Percentiles rank a stretch among this genome's conserved stretches.
phyloP scores from a whole-genome alignment of 495 filamentous ascomycete genomes.

The Aspergillus taichungensis region DNA sequence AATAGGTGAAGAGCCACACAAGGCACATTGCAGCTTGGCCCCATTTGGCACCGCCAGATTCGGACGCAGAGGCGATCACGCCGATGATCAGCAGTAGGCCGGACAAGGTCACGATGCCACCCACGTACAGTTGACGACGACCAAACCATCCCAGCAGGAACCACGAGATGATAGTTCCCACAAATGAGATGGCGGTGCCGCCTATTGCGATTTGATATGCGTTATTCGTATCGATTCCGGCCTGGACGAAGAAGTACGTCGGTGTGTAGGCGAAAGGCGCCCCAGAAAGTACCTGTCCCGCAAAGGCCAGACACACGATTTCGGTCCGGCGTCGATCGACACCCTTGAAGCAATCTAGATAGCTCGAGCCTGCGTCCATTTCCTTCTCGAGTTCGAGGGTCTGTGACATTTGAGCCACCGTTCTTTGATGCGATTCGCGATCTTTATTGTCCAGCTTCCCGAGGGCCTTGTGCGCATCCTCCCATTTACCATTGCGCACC shows the following conservation, averaged over 20 bases:
- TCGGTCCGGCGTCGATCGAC: conserved; percentile 61
- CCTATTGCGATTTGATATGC: conserved; percentile 45
- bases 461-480: conserved; percentile 35
- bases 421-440: conserved; percentile 31
- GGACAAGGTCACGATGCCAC: conserved; percentile 49
- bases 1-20: conserved; percentile 59
- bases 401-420: conserved; percentile 43
- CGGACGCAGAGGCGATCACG: conserved; percentile 49
- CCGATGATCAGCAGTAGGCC: conserved; percentile 55
- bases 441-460: conserved; percentile 24
- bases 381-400: conserved; percentile 53
- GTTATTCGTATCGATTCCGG: conserved; percentile 45
- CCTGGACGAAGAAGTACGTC: conserved; percentile 63
- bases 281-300: conserved; percentile 64
- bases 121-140: conserved; percentile 60
- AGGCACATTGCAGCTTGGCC: conserved; percentile 48
- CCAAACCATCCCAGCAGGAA: conserved; percentile 42
- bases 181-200: conserved; percentile 52
- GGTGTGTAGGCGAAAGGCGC: conserved; percentile 63
- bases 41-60: conserved; percentile 27
- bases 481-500: conserved; percentile 45
- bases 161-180: conserved; percentile 47
- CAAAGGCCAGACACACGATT: conserved; percentile 60
- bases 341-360: conserved; percentile 63
- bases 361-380: conserved; percentile 48